phyloP scores from a whole-genome alignment of 306 rosid genomes.

The Dryas drummondii region DNA sequence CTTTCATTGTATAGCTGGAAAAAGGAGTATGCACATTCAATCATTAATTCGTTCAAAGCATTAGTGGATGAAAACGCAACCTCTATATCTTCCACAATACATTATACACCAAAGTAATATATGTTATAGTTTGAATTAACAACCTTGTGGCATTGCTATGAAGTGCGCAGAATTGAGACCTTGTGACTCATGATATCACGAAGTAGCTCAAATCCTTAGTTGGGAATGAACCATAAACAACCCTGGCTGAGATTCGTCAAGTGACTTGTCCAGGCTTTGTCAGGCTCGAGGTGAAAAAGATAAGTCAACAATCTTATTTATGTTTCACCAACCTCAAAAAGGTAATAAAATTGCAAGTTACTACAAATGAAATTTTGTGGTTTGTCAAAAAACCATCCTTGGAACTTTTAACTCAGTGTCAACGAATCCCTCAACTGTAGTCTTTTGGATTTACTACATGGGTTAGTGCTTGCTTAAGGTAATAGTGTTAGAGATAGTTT shows the following conservation, averaged over 20 bases:
- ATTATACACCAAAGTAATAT: not conserved
- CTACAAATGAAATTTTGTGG: not conserved
- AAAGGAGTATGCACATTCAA: conserved; percentile 17
- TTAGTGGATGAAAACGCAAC: not conserved
- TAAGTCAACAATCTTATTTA: not conserved
- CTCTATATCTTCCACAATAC: not conserved
- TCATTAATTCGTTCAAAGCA: not conserved
- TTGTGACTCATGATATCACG: not conserved
- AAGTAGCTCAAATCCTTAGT: not conserved
- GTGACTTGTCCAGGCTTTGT: not conserved
- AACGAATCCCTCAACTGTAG: not conserved
- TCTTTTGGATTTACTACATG: not conserved
- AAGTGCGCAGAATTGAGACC: not conserved
- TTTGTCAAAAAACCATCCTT: not conserved
- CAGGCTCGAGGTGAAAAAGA: not conserved
- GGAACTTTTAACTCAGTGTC: not conserved
- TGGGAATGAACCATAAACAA: not conserved
- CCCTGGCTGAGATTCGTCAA: not conserved
- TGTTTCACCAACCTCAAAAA: not conserved
- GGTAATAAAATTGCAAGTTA: not conserved
- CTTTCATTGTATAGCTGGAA: not conserved
- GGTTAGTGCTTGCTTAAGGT: not conserved
- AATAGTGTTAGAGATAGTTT: not conserved
- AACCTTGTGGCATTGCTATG: not conserved
- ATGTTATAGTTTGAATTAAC: not conserved